A percentile compares a stretch with the other conserved stretches of the same genome.
Conservation (phyloP, 1,284 basidiomycete species). For the Sporisorium exsertum region DNA sequence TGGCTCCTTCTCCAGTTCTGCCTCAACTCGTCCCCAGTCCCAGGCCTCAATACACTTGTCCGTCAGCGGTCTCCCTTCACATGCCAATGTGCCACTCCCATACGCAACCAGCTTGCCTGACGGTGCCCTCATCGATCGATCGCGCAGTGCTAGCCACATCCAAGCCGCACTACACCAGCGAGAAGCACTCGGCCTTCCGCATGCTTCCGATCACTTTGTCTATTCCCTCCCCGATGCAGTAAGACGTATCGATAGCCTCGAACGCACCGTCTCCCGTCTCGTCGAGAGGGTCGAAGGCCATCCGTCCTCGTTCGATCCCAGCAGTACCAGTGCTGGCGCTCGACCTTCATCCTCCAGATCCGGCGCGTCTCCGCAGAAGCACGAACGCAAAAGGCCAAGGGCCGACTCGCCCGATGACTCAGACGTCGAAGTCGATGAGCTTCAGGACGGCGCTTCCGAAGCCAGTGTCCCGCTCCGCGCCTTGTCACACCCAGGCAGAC, state of each 20-base stretch:
- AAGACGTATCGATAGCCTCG: constrained; percentile 35
- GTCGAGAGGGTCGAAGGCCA: constrained; percentile 28
- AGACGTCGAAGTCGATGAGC: constrained; percentile 46
- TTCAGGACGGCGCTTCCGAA: constrained; percentile 44
- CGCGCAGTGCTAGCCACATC: constrained; percentile 5
- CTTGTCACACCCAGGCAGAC: constrained; percentile 18
- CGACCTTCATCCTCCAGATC: constrained; percentile 26
- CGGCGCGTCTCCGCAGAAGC: constrained; percentile 22
- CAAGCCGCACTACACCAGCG: constrained; percentile 5
- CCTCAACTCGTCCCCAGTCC: constrained; percentile 25
- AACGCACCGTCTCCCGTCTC: constrained; percentile 36
- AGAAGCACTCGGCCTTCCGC: constrained; percentile 6
- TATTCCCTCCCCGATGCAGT: constrained; percentile 43
- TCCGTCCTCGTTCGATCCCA: constrained; percentile 5
- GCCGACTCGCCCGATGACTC: constrained; percentile 36
- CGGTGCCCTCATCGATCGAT: constrained; percentile 4
- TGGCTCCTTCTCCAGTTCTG: constrained; percentile 24
- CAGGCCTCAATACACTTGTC: constrained; percentile 24
- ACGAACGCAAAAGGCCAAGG: constrained; percentile 34
- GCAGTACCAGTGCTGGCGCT: not conserved
- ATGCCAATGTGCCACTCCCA: not conserved
- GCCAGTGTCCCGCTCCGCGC: constrained; percentile 33
- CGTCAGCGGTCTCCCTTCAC: constrained; percentile 29
- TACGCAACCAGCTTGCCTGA: constrained; percentile 13
- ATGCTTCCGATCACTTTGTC: constrained; percentile 27